Evolutionary conservation across 129 eudicot species (phyloP), one percentile per base, ranked within the genome.

Genomic region (Pittosporum tobira): DNA sequence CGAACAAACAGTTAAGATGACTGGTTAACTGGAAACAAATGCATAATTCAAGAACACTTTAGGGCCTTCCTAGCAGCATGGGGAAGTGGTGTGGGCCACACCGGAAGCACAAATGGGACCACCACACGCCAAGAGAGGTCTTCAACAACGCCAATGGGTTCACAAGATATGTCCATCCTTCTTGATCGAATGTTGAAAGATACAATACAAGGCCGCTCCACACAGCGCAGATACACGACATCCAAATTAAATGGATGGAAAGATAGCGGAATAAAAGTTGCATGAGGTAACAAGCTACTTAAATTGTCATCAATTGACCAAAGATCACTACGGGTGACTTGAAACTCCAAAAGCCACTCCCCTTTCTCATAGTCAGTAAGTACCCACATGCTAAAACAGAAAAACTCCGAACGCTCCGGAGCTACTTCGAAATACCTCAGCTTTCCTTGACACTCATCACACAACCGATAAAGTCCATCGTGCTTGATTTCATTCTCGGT

Each of bases 41-140:
- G 64, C 51, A 50, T 48, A 6, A 57, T 34, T 51, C 24, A 50
- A 36, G 69, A 23, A 16, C 69, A 64, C 40, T 60, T 58, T 26
- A 43, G 65, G 3, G 48, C 68, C 57, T 42, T 69, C 57, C 45
- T 64, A 1, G 69, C 59, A 23, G 54, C 47, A 4, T 67, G 50
- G 6, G 80, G 80, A 70, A 79, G 71, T 0, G 80, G 80, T 13
- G 77, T 71, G 21, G 80, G 84, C 80, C 84, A 79, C 73, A 71
- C 61, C 1, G 84, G 84, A 47, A 71, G 65, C 77, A 79, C 75
- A 71, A 70, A 75, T 20, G 84, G 84, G 36, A 79, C 48, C 57
- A 79, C 77, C 62, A 79, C 80, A 22, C 80, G 80, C 84, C 84
- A 79, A 34, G 80, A 70, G 40, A 79, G 72, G 14, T 79, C 80